These are phyloP conservation scores for Arabidopsis hybrid DNA, from an alignment of 441 rosid genomes.

Conservation along the genomic window DNA sequence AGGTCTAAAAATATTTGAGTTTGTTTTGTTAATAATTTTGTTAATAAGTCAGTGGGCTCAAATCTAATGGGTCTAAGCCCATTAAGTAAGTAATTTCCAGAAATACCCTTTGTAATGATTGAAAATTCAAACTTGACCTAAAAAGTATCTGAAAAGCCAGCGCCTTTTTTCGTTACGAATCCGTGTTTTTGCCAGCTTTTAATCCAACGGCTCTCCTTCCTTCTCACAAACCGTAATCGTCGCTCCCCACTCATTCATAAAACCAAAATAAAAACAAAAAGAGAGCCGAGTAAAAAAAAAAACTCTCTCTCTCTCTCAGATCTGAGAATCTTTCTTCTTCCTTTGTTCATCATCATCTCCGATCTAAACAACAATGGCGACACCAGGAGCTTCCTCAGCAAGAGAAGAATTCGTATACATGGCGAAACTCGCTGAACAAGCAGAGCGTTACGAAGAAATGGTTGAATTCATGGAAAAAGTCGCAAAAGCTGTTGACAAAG, in stretches of 20 bases:
- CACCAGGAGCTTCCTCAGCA: slow-evolving; percentile 47
- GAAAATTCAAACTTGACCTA: slow-evolving; percentile 37
- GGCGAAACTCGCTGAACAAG: slow-evolving; percentile 75
- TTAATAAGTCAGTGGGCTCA: neutral
- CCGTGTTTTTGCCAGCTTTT: slow-evolving; percentile 25
- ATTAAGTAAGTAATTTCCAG: neutral
- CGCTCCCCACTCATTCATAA: slow-evolving; percentile 52
- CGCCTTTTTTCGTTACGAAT: slow-evolving; percentile 8
- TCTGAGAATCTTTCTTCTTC: slow-evolving; percentile 21
- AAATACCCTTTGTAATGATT: neutral
- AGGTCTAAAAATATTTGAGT: too few relatives aligned
- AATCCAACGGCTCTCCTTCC: slow-evolving; percentile 37
- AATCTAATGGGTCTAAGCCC: neutral
- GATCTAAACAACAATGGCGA: slow-evolving; percentile 34
- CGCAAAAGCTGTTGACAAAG: slow-evolving; percentile 52
- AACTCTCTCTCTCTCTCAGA: slow-evolving; percentile 1
- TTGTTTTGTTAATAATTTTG: too few relatives aligned
- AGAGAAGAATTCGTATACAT: slow-evolving; percentile 72
- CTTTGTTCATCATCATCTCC: slow-evolving; percentile 3
- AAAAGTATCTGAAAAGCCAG: slow-evolving; percentile 37
- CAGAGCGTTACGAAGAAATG: slow-evolving; percentile 81
- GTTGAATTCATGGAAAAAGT: slow-evolving; percentile 83
- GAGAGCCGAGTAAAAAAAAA: neutral
- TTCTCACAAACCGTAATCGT: slow-evolving; percentile 51
- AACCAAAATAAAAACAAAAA: slow-evolving; percentile 16